phyloP scores from a whole-genome alignment of 257 asterid species.

The Solanum raphanifolium region DNA sequence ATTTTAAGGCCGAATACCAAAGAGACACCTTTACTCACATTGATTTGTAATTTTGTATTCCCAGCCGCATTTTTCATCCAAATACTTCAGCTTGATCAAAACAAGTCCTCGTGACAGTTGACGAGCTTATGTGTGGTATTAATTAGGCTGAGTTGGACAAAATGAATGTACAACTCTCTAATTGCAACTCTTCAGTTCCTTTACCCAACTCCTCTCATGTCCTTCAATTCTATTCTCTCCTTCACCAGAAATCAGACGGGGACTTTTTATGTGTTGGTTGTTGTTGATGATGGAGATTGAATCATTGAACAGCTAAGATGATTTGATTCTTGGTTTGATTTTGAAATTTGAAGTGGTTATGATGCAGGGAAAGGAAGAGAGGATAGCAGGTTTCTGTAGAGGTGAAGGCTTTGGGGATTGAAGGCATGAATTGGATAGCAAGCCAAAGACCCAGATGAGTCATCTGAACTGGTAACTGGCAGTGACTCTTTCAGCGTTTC shows the following conservation, averaged over 20 bases:
- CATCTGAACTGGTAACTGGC: not conserved
- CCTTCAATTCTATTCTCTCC: not conserved
- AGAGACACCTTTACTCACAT: not conserved
- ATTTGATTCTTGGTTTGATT: constrained; percentile 16
- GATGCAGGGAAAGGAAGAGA: constrained; percentile 16
- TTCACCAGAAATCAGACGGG: not conserved
- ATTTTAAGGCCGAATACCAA: not conserved
- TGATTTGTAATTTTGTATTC: not conserved
- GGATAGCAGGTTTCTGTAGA: constrained; percentile 9
- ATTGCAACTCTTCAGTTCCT: not conserved
- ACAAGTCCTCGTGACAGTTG: not conserved
- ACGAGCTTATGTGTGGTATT: not conserved
- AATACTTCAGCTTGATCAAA: not conserved
- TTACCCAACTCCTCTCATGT: not conserved
- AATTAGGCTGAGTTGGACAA: not conserved
- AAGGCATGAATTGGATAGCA: constrained; percentile 12
- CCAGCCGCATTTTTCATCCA: not conserved
- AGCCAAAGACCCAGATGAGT: not conserved
- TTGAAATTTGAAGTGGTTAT: not conserved
- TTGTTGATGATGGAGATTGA: constrained; percentile 21
- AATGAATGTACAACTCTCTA: not conserved
- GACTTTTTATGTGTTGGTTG: not conserved
- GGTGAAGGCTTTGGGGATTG: constrained; percentile 2
- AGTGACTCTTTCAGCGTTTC: not conserved
- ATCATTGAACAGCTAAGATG: constrained; percentile 27